Conservation (phyloP, 345 rosid genomes). For the Eucalyptus shirleyi region DNA sequence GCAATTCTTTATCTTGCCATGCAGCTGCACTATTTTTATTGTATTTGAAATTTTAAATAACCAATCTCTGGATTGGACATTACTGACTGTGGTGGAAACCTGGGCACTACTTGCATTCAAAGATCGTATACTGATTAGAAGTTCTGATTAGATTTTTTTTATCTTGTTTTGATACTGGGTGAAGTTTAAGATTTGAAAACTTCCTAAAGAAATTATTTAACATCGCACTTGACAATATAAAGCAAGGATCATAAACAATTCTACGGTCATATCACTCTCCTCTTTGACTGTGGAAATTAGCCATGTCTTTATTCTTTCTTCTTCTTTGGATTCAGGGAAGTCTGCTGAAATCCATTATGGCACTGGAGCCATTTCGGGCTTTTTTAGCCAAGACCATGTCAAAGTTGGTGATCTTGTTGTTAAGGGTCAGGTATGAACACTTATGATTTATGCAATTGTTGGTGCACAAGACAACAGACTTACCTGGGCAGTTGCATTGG, state of each 20-base stretch:
- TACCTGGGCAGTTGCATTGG: background rate
- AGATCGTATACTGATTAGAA: background rate
- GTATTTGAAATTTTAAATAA: background rate
- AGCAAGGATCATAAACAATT: background rate
- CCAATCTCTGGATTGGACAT: background rate
- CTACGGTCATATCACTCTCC: background rate
- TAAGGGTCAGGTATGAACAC: conserved; percentile 31
- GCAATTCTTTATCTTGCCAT: background rate
- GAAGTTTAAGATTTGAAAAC: background rate
- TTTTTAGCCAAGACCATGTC: conserved; percentile 48
- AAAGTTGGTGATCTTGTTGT: conserved; percentile 56
- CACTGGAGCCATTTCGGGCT: conserved; percentile 57
- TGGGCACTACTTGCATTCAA: background rate
- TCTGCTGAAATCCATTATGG: conserved; percentile 71
- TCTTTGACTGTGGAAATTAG: background rate
- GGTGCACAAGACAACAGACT: background rate
- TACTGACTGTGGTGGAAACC: background rate
- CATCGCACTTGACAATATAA: background rate
- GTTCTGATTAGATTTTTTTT: background rate
- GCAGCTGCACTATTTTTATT: background rate
- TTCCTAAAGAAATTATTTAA: background rate
- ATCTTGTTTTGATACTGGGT: background rate
- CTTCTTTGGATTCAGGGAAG: conserved; percentile 36
- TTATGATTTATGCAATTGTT: background rate
- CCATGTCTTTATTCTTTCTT: background rate